phyloP scores from a whole-genome alignment of 257 asterid genomes.

The Solanum appendiculatum region DNA sequence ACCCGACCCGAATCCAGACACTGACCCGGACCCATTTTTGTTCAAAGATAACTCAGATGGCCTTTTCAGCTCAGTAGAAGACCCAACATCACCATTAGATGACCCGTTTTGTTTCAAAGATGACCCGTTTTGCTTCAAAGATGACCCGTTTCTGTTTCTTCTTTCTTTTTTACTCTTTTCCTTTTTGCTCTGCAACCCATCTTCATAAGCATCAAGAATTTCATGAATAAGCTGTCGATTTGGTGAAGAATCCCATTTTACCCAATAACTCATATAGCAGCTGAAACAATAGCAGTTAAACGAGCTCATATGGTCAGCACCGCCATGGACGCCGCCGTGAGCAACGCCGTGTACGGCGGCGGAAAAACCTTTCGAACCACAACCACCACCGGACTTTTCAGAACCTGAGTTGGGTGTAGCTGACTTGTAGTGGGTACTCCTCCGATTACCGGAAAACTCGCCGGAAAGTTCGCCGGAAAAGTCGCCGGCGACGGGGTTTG shows the following conservation, averaged over 20 bases:
- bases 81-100: neutral
- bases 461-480: neutral
- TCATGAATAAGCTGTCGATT: constrained; percentile 66
- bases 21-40: constrained; percentile 5
- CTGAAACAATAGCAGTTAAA: constrained; percentile 63
- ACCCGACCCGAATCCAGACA: neutral
- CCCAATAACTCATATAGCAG: constrained; percentile 71
- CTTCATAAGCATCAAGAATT: constrained; percentile 59
- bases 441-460: neutral
- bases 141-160: constrained; percentile 17
- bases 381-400: neutral
- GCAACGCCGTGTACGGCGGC: neutral
- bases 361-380: constrained; percentile 19
- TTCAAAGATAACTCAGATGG: constrained; percentile 19
- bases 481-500: neutral
- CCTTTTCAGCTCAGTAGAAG: constrained; percentile 13
- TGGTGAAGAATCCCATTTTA: constrained; percentile 63
- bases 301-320: constrained; percentile 39
- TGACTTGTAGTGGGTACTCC: neutral
- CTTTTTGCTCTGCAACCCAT: constrained; percentile 27
- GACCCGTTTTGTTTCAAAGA: neutral
- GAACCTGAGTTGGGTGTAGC: neutral
- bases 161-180: constrained; percentile 30
- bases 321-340: neutral
- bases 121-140: neutral